phyloP scores from a whole-genome alignment of 192 early-diverging fungal genomes.

The Gigaspora rosea region DNA sequence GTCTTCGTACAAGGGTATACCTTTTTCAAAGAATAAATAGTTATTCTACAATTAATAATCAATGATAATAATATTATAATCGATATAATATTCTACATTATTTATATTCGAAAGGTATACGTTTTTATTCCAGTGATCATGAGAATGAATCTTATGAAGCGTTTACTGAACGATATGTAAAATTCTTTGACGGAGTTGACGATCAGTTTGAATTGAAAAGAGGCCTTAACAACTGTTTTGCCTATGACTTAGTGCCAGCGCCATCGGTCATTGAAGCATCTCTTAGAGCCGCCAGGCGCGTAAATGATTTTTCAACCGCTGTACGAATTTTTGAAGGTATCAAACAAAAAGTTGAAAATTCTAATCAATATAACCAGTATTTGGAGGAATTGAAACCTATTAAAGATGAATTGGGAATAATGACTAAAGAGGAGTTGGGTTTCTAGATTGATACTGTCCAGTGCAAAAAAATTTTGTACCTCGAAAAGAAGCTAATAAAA shows the following conservation, averaged over 20 bases:
- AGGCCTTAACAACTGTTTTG: slow-evolving; percentile 97
- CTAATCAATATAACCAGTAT: slow-evolving; percentile 88
- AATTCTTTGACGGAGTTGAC: slow-evolving; percentile 82
- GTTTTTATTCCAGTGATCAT: slow-evolving; percentile 68
- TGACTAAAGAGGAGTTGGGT: slow-evolving; percentile 75
- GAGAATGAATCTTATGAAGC: slow-evolving; percentile 77
- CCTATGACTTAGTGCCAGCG: slow-evolving; percentile 93
- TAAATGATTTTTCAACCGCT: slow-evolving; percentile 93
- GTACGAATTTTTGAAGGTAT: slow-evolving; percentile 94
- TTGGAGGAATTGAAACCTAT: slow-evolving; percentile 84
- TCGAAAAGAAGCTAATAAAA: too few species aligned
- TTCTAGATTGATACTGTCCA: background rate
- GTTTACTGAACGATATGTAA: slow-evolving; percentile 76
- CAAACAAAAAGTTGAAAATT: slow-evolving; percentile 85
- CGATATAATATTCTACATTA: too few species aligned
- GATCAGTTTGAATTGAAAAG: slow-evolving; percentile 98
- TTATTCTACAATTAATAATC: too few species aligned
- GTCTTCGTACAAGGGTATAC: too few species aligned
- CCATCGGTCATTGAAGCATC: slow-evolving; percentile 86
- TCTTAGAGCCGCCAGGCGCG: slow-evolving; percentile 85
- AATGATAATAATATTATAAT: too few species aligned
- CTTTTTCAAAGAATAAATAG: too few species aligned
- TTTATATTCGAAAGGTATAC: slow-evolving; percentile 19
- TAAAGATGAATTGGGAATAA: slow-evolving; percentile 83
- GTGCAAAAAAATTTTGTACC: too few species aligned